Conservation (phyloP, 2,329 filamentous ascomycete species). For the Arachnomyces sp. region DNA sequence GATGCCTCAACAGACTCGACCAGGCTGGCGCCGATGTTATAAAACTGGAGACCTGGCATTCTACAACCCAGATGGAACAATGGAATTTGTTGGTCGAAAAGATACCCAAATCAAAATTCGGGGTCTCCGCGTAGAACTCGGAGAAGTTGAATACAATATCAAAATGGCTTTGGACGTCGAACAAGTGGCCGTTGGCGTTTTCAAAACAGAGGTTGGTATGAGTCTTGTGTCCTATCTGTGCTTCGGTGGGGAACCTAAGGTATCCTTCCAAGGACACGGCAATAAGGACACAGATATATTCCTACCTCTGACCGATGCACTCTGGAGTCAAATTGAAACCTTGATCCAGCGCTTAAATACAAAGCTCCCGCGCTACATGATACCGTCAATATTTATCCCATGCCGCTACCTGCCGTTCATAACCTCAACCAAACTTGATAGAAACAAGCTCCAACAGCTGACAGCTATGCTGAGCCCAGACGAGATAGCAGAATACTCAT, state of each 20-base stretch:
- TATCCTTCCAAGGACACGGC: no score
- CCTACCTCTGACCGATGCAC: no score
- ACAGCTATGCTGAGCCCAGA: constrained; percentile 4
- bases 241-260: no score
- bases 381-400: constrained; percentile 8
- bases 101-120: constrained; percentile 11
- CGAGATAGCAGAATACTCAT: neutral
- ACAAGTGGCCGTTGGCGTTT: no score
- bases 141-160: constrained; percentile 30
- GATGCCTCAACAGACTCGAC: constrained; percentile 2
- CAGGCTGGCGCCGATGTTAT: constrained; percentile 7
- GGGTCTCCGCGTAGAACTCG: constrained; percentile 31
- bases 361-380: constrained; percentile 11
- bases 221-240: no score
- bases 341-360: no score
- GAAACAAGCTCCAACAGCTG: constrained; percentile 5
- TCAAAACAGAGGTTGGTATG: no score
- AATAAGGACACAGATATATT: no score
- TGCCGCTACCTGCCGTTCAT: constrained; percentile 8
- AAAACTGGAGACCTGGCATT: constrained; percentile 15
- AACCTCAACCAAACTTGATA: constrained; percentile 8
- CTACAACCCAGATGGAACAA: constrained; percentile 11
- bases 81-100: constrained; percentile 12
- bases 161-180: neutral
- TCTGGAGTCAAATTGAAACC: no score